Conservation (phyloP, 2,329 filamentous ascomycete species). For the Nigrospora oryzae region DNA sequence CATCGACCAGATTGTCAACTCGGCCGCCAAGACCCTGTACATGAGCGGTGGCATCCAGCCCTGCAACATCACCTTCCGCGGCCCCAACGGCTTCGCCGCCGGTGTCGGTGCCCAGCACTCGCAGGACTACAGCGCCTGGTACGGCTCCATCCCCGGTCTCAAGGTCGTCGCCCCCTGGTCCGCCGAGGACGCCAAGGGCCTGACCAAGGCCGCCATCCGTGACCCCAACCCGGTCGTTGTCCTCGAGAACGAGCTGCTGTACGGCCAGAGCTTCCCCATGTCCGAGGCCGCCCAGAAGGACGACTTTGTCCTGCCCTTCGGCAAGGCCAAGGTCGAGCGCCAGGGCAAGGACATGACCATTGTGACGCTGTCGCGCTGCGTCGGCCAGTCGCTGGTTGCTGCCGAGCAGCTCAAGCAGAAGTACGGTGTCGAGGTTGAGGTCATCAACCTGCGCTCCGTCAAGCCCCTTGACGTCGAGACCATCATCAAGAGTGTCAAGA, state of each 20-base stretch:
- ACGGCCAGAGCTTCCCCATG: constrained; percentile 94
- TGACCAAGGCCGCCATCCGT: constrained; percentile 94
- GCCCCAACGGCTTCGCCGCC: constrained; percentile 93
- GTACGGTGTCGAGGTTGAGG: constrained; percentile 91
- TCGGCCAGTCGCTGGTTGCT: constrained; percentile 82
- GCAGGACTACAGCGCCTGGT: constrained; percentile 98
- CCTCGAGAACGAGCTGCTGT: constrained; percentile 83
- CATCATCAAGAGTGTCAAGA: constrained; percentile 97
- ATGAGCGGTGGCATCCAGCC: constrained; percentile 99
- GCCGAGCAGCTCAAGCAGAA: constrained; percentile 92
- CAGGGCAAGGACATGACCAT: constrained; percentile 93
- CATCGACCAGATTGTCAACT: constrained; percentile 99
- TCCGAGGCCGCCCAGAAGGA: constrained; percentile 91
- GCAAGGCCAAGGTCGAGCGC: constrained; percentile 99
- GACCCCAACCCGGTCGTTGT: constrained; percentile 96
- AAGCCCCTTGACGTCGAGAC: constrained; percentile 94
- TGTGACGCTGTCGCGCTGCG: constrained; percentile 88
- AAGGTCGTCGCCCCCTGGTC: constrained; percentile 98
- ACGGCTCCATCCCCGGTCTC: constrained; percentile 92
- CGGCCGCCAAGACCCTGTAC: constrained; percentile 96
- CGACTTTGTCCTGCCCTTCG: constrained; percentile 95
- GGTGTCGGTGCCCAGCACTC: constrained; percentile 98
- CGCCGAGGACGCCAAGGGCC: constrained; percentile 94
- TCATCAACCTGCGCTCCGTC: constrained; percentile 95
- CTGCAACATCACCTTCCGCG: constrained; percentile 99